Base-by-base conservation (phyloP, 305 asterid genomes). In the Fraxinus angustifolia region DNA sequence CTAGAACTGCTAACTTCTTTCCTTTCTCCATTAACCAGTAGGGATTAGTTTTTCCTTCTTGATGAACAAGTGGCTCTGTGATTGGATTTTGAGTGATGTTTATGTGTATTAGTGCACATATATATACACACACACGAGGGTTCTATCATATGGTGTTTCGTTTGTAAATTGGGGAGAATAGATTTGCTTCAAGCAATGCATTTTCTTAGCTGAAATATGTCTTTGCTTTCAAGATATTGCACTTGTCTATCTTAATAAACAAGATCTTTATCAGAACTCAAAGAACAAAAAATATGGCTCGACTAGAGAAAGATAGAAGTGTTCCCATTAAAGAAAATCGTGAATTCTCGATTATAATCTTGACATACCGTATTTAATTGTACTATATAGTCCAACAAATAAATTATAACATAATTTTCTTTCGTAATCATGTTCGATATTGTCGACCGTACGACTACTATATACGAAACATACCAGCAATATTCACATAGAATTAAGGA, bases 1-100 rank as follows among this genome's bases (percentile, higher is more conserved):
- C 91, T 45, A 88, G 79, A 83, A 88, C 91, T 48, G 88, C 88
- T 75, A 83, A 12, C 28, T 71, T 86, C 77, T 79, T 83, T 70
- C 81, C 65, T 76, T 79, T 76, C 65, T 79, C 79, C 83, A 68
- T 82, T 73, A 33, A 96, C 3, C 10, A 12, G 40, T 1, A 12
- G 21, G 30, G 42, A 14, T 12, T 70, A 12, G 42, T 2, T 33
- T 70, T 70, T 14, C 26, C 40, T 70, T 16, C 23, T 70, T 16
- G 75, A 70, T 93, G 88, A 19, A 58, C 68, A 58, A 58, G 5
- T 7, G 75, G 6, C 14, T 30, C 31, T 11, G 21, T 30, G 74
- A 30, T 68, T 30, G 21, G 12, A 16, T 16, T 31, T 70, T 12
- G 36, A 30, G 42, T 14, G 42, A 31, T 70, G n/a, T 31, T 31